A percentile compares a stretch with the other conserved stretches of the same genome.
Conservation (phyloP, 106 monocot genomes). For the Acorus gramineus region DNA sequence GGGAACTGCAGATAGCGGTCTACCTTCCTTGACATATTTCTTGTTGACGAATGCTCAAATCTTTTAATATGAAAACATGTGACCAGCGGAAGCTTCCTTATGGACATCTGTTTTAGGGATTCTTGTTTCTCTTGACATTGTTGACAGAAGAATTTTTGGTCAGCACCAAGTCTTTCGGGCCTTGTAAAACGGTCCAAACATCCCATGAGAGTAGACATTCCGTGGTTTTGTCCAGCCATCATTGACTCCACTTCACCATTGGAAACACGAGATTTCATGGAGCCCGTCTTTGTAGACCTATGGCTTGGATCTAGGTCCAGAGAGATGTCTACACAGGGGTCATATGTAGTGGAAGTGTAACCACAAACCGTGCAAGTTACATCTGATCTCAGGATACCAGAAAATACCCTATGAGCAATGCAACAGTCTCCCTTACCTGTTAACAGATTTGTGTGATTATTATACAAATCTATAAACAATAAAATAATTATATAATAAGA, state of each 20-base stretch:
- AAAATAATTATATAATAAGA: neutral
- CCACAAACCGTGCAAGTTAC: constrained; percentile 86
- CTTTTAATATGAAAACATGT: constrained; percentile 88
- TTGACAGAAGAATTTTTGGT: constrained; percentile 85
- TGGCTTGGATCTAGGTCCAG: constrained; percentile 55
- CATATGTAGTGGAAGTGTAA: constrained; percentile 88
- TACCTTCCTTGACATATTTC: constrained; percentile 72
- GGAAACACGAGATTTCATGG: constrained; percentile 18
- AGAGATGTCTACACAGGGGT: constrained; percentile 90
- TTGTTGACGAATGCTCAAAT: constrained; percentile 69
- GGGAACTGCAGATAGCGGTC: constrained; percentile 87
- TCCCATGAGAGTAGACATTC: constrained; percentile 51
- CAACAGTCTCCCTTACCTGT: constrained; percentile 81
- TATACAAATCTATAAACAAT: neutral
- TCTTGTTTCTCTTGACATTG: constrained; percentile 82
- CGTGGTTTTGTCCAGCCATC: constrained; percentile 9
- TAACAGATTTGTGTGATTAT: neutral
- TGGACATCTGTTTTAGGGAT: constrained; percentile 92
- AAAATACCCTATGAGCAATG: constrained; percentile 84
- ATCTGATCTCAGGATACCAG: constrained; percentile 89
- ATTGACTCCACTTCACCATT: constrained; percentile 26
- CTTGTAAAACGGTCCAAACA: constrained; percentile 83
- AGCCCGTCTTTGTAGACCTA: constrained; percentile 5
- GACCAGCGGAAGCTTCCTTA: constrained; percentile 77
- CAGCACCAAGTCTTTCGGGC: constrained; percentile 71